Conservation (phyloP, 331 rosid species). For the Prunus yedoensis region DNA sequence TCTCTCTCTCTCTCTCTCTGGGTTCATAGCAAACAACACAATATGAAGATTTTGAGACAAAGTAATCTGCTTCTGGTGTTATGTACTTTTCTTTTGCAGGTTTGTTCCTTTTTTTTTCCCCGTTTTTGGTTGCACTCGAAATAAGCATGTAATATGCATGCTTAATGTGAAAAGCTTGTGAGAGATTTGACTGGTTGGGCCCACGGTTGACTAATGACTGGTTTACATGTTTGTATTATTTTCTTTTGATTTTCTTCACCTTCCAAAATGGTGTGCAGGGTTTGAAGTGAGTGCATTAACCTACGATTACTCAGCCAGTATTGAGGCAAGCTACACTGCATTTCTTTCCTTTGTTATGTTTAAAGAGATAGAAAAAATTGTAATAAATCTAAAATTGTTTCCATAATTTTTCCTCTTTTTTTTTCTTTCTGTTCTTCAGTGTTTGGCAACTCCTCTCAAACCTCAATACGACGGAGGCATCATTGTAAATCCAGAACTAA, state of each 20-base stretch:
- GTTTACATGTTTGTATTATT: not conserved
- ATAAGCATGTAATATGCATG: too few species aligned
- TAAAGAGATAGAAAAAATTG: not conserved
- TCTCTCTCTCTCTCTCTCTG: not conserved
- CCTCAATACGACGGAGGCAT: constrained; percentile 79
- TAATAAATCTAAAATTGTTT: not conserved
- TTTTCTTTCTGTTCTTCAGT: constrained; percentile 49
- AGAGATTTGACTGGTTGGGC: too few species aligned
- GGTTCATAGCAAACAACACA: not conserved
- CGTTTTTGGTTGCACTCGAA: too few species aligned
- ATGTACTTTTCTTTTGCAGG: not conserved
- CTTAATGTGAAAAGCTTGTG: too few species aligned
- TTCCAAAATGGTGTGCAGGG: not conserved
- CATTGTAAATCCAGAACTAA: constrained; percentile 60
- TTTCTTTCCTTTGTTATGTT: too few species aligned
- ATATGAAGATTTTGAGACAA: not conserved
- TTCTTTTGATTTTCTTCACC: not conserved
- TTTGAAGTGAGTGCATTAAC: not conserved
- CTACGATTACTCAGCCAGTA: not conserved
- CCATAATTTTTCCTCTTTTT: not conserved
- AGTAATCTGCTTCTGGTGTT: not conserved
- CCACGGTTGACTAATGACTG: too few species aligned
- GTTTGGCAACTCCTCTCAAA: constrained; percentile 47
- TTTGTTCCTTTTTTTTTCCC: too few species aligned
- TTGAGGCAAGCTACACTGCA: not conserved